Percentiles rank a stretch among this genome's conserved stretches.
phyloP scores from a whole-genome alignment of 1,284 basidiomycete genomes.

The Ceratobasidium sp. region DNA sequence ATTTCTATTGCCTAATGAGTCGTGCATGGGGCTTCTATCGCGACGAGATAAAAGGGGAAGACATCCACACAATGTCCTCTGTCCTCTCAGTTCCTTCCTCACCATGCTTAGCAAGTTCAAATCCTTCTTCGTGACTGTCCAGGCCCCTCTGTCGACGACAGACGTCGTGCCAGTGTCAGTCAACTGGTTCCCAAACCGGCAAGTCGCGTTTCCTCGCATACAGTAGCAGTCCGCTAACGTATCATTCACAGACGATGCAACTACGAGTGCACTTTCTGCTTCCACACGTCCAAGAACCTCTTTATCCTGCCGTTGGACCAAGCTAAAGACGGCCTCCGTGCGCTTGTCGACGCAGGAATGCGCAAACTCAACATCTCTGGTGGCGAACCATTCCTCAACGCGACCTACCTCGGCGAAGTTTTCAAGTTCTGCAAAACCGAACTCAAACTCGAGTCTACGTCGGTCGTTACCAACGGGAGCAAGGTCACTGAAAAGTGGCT shows the following conservation, averaged over 20 bases:
- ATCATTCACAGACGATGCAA: slow-evolving; percentile 21
- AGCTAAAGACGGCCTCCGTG: slow-evolving; percentile 53
- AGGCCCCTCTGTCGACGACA: slow-evolving; percentile 2
- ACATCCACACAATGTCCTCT: no score
- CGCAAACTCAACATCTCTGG: slow-evolving; percentile 57
- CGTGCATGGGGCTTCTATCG: no score
- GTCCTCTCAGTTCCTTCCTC: no score
- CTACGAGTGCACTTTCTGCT: slow-evolving; percentile 53
- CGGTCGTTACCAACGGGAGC: slow-evolving; percentile 56
- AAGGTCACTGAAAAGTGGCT: slow-evolving; percentile 57
- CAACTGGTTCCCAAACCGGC: slow-evolving; percentile 44
- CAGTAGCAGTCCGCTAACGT: background rate
- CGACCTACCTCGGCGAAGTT: slow-evolving; percentile 54
- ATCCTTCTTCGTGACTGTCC: slow-evolving; percentile 16
- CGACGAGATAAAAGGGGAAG: no score
- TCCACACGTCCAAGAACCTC: slow-evolving; percentile 54
- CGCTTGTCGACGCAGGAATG: slow-evolving; percentile 55
- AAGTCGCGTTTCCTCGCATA: background rate
- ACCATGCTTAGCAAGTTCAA: slow-evolving; percentile 19
- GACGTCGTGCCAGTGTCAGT: slow-evolving; percentile 40
- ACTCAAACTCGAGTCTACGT: slow-evolving; percentile 54
- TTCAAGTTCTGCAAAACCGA: slow-evolving; percentile 57
- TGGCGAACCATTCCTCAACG: slow-evolving; percentile 56
- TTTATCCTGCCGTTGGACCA: slow-evolving; percentile 53
- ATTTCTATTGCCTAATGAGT: no score